Base-by-base conservation (phyloP, 2,329 filamentous ascomycete species). In the Ophiocordyceps camponoti-floridani region DNA sequence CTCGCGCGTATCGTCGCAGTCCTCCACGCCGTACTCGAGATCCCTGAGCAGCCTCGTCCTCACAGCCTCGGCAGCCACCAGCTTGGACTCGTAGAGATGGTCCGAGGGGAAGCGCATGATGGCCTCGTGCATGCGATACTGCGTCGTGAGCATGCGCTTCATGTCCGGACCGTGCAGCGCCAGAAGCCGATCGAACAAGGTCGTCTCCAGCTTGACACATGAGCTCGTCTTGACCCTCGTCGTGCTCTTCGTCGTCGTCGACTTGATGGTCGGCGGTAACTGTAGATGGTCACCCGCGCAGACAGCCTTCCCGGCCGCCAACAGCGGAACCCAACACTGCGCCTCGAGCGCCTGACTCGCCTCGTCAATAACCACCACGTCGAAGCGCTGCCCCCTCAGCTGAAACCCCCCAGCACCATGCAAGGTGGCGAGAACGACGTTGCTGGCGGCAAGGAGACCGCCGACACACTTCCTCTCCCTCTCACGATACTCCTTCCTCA, bases 81-180 rank as follows among this genome's bases (percentile, higher is more conserved):
- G 73, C 54, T 81, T 80, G 2, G 75, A 76, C 48, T 85, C 84
- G 63, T 98, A 98, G 11, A 96, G 70, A 57, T 89, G 80, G 49
- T 84, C 74, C 0, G 89, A 95, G 0, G 91, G 89, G 55, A 95
- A 98, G 7, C 77, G 73, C 88, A 96, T 96, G 54, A 98, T 96
- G 45, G 71, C 78, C 56, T 94, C 82, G 58, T 98, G 87, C 91
- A 98, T 98, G 35, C 91, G 86, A 61, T 98, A 98, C 64, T 98
- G 91, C 4, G 83, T 94, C 4, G 86, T 96, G 23, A 98, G 75
- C 84, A 96, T 94, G 44, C 84, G 73, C 66, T 96, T 96, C 64
- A 98, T 87, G 4, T 68, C 69, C 1, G 78, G 64, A 1, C 91
- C 91, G 57, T 98, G 84, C 14, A 95, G 67, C 5, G 73, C 70